Conservation (phyloP, 78 protist genomes). For the Dictyostelium brefeldianum region DNA sequence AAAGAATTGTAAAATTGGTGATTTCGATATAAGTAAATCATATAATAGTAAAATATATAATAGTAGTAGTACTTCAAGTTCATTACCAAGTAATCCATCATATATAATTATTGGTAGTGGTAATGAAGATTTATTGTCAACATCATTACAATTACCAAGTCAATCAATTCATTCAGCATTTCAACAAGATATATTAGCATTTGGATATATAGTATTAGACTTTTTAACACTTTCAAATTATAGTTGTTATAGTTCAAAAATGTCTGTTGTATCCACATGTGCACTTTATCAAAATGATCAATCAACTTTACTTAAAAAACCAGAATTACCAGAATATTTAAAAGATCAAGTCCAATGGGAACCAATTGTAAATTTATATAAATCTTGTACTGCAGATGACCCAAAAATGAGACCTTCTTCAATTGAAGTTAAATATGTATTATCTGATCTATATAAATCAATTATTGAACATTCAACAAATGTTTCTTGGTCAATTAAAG, state of each 20-base stretch:
- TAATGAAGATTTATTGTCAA: neutral
- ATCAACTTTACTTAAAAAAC: neutral
- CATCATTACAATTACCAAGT: neutral
- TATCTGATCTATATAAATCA: conserved; percentile 11
- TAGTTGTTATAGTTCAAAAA: neutral
- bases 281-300: no score
- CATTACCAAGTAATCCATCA: neutral
- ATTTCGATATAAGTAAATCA: conserved; percentile 31
- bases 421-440: conserved; percentile 13
- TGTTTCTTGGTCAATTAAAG: neutral
- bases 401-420: conserved; percentile 12
- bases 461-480: conserved; percentile 7
- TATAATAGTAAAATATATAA: neutral
- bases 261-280: no score
- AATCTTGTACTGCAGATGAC: conserved; percentile 7
- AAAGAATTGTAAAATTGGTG: conserved; percentile 22
- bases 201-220: conserved; percentile 11
- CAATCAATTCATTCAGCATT: neutral
- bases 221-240: neutral
- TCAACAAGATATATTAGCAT: conserved; percentile 22
- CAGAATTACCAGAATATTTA: neutral
- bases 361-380: neutral
- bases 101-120: neutral
- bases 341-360: neutral
- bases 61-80: neutral